Conservation (phyloP, 768 basidiomycete genomes). For the Termitomyces sp. region DNA sequence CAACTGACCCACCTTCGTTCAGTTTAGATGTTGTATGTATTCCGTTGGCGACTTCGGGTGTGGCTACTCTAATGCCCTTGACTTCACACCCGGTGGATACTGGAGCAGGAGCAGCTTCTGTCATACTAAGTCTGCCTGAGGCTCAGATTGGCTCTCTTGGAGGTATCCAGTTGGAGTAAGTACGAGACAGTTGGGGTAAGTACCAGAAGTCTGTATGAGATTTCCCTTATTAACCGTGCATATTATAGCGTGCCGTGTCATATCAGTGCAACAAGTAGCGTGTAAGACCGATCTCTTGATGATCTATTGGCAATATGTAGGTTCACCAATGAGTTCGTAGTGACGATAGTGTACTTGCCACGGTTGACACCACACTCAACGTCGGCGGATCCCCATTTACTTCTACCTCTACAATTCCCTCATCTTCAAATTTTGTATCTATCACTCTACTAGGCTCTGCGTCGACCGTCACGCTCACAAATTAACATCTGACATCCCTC, state of each 20-base stretch:
- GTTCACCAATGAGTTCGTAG: not conserved
- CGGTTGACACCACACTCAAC: not conserved
- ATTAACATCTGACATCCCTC: not conserved
- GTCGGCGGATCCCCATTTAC: not conserved
- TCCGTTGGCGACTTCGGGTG: not conserved
- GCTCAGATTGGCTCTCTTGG: not conserved
- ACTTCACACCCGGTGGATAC: not conserved
- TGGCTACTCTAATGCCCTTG: not conserved
- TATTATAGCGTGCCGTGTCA: not conserved
- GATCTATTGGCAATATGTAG: not conserved
- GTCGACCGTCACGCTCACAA: not conserved
- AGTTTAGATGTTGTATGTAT: not conserved
- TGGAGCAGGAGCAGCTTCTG: not conserved
- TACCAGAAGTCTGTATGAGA: not conserved
- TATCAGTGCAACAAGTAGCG: not conserved
- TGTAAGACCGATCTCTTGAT: not conserved
- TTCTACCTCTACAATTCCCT: not conserved
- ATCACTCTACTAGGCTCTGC: not conserved
- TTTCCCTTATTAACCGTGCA: not conserved
- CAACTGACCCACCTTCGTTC: slow-evolving; percentile 1
- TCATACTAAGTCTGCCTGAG: not conserved
- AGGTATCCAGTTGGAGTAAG: not conserved
- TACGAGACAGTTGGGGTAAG: not conserved
- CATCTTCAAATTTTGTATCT: not conserved
- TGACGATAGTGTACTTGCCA: not conserved